phyloP scores from a whole-genome alignment of 768 basidiomycete genomes.

The Trametes cinnabarina region DNA sequence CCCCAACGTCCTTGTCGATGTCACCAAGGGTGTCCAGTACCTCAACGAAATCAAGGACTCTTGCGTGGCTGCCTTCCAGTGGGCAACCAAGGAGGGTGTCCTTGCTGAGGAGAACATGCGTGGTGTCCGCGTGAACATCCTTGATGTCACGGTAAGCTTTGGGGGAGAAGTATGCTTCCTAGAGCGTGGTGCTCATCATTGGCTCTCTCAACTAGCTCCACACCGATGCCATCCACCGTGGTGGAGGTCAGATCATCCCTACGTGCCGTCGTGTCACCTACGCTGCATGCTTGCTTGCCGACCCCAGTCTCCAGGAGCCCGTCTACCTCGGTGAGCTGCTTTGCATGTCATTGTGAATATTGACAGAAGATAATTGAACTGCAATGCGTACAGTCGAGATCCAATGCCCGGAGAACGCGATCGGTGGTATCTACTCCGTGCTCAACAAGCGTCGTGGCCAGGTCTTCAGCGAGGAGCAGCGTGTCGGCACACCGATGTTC shows the following conservation, averaged over 20 bases:
- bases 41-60: conserved; percentile 99
- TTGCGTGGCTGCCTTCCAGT: conserved; percentile 98
- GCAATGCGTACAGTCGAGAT: conserved; percentile 70
- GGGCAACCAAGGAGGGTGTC: conserved; percentile 99
- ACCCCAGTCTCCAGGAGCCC: conserved; percentile 92
- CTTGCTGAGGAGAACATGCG: conserved; percentile 98
- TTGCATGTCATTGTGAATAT: neutral
- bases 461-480: conserved; percentile 97
- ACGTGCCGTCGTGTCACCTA: conserved; percentile 95
- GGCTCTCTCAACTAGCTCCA: conserved; percentile 60
- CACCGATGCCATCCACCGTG: conserved; percentile 98
- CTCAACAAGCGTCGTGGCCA: conserved; percentile 98
- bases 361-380: conserved; percentile 15
- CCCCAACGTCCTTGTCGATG: conserved; percentile 94
- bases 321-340: conserved; percentile 76
- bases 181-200: neutral
- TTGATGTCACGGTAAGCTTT: conserved; percentile 84
- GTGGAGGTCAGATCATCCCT: conserved; percentile 98
- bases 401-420: conserved; percentile 95
- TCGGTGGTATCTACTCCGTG: conserved; percentile 93
- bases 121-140: conserved; percentile 92
- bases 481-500: conserved; percentile 98
- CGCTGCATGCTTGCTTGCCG: conserved; percentile 90
- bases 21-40: conserved; percentile 99
- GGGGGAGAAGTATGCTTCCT: neutral